Evolutionary conservation across 208 protist species (phyloP).

Genomic region (Crithidia fasciculata): DNA sequence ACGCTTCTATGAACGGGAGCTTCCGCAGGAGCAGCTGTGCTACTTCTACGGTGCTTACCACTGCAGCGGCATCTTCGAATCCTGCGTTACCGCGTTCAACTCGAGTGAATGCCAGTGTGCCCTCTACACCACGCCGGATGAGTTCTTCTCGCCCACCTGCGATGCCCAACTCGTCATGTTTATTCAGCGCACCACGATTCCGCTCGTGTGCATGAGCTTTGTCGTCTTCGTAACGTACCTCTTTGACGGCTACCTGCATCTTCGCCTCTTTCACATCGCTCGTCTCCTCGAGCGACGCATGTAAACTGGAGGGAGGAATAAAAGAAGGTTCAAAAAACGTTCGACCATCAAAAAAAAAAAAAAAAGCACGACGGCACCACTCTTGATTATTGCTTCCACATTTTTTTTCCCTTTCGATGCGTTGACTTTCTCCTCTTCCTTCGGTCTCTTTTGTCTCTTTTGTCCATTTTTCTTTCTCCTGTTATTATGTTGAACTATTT

Average conservation of each 20-base stretch:
- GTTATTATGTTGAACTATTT: neutral
- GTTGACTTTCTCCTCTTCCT: neutral
- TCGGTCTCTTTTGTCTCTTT: neutral
- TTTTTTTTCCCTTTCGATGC: neutral
- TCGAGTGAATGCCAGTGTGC: conserved; percentile 5
- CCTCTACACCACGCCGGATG: neutral
- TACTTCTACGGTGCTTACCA: conserved; percentile 30
- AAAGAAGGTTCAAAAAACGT: neutral
- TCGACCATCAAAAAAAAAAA: too few relatives aligned
- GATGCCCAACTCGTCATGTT: conserved; percentile 5
- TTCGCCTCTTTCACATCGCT: conserved; percentile 31
- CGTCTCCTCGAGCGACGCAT: conserved; percentile 24
- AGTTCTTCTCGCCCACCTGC: conserved; percentile 6
- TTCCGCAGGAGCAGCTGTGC: conserved; percentile 1
- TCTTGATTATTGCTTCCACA: neutral
- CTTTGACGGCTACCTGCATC: conserved; percentile 29
- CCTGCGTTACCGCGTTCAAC: conserved; percentile 22
- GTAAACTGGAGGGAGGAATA: neutral
- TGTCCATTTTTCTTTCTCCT: neutral
- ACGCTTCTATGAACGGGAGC: neutral
- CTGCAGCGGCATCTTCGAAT: conserved; percentile 52
- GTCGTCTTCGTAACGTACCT: conserved; percentile 18
- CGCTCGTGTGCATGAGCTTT: conserved; percentile 24
- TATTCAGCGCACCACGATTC: conserved; percentile 24
- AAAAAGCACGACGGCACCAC: neutral